Conservation (phyloP, 1,284 basidiomycete genomes). For the Boletus hoseneyae region DNA sequence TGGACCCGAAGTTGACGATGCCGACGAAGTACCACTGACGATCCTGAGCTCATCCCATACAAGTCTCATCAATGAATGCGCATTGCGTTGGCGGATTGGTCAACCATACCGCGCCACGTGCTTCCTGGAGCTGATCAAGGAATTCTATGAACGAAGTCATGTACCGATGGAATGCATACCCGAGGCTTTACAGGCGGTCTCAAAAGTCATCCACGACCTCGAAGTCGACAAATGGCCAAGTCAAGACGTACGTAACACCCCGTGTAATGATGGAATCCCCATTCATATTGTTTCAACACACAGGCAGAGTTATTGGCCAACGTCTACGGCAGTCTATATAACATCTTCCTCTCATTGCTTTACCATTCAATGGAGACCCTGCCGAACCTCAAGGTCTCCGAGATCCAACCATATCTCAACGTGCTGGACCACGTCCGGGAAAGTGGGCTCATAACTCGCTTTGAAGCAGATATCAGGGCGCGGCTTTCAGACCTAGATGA, state of each 20-base stretch:
- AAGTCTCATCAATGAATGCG: constrained; percentile 85
- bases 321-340: constrained; percentile 76
- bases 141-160: constrained; percentile 86
- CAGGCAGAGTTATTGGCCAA: constrained; percentile 64
- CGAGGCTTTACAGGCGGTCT: constrained; percentile 78
- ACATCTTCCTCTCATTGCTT: constrained; percentile 80
- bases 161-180: constrained; percentile 94
- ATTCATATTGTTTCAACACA: constrained; percentile 14
- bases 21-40: constrained; percentile 93
- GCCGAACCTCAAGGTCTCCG: constrained; percentile 66
- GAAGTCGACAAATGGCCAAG: constrained; percentile 76
- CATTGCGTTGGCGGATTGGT: constrained; percentile 85
- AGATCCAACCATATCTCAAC: constrained; percentile 59
- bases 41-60: constrained; percentile 85
- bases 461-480: constrained; percentile 61
- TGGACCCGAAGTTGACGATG: constrained; percentile 83
- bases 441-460: constrained; percentile 63
- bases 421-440: constrained; percentile 73
- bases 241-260: constrained; percentile 63
- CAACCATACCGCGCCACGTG: constrained; percentile 75
- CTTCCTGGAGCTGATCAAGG: constrained; percentile 85
- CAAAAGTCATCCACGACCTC: constrained; percentile 67
- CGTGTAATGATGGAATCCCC: not conserved
- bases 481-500: constrained; percentile 71
- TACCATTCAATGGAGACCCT: constrained; percentile 81